phyloP scores from a whole-genome alignment of 352 stramenopile species.

The Pythium myriotylum region DNA sequence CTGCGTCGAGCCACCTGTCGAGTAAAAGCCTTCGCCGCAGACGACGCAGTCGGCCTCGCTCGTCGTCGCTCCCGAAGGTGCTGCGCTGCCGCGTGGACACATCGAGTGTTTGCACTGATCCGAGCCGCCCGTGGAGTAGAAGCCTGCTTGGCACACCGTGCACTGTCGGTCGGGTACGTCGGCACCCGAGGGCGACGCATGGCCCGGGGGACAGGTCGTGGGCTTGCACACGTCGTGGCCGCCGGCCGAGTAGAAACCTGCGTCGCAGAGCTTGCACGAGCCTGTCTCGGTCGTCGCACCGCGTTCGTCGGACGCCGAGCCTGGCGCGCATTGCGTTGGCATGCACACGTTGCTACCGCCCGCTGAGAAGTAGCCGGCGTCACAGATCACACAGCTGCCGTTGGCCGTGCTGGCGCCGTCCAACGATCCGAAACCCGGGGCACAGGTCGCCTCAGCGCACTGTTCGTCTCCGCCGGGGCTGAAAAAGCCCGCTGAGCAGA shows the following conservation, averaged over 20 bases:
- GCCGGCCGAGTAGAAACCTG: constrained; percentile 34
- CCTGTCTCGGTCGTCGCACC: constrained; percentile 25
- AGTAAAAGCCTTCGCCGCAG: constrained; percentile 52
- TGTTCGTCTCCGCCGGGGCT: constrained; percentile 30
- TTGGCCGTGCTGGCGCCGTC: constrained; percentile 32
- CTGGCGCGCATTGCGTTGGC: constrained; percentile 31
- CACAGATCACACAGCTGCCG: constrained; percentile 33
- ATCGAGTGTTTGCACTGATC: constrained; percentile 38
- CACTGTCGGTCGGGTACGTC: constrained; percentile 46
- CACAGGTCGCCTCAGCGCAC: constrained; percentile 37
- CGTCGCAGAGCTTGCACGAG: constrained; percentile 38
- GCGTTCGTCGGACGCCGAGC: constrained; percentile 32
- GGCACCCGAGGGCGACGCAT: constrained; percentile 40
- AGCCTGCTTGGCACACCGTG: constrained; percentile 36
- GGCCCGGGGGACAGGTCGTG: constrained; percentile 39
- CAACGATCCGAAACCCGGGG: constrained; percentile 35
- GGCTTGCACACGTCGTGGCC: constrained; percentile 29
- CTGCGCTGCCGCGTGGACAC: constrained; percentile 39
- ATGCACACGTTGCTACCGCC: constrained; percentile 34
- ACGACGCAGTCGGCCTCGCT: constrained; percentile 33
- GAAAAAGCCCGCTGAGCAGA: constrained; percentile 37
- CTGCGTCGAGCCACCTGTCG: constrained; percentile 46
- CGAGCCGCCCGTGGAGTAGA: constrained; percentile 38
- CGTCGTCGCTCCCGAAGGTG: constrained; percentile 34
- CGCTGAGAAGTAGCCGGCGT: constrained; percentile 38